A percentile compares a stretch with the other conserved stretches of the same genome.
These are phyloP conservation scores for Oryza australiensis DNA, from an alignment of 176 grass and related monocot genomes.

Conservation along the genomic window DNA sequence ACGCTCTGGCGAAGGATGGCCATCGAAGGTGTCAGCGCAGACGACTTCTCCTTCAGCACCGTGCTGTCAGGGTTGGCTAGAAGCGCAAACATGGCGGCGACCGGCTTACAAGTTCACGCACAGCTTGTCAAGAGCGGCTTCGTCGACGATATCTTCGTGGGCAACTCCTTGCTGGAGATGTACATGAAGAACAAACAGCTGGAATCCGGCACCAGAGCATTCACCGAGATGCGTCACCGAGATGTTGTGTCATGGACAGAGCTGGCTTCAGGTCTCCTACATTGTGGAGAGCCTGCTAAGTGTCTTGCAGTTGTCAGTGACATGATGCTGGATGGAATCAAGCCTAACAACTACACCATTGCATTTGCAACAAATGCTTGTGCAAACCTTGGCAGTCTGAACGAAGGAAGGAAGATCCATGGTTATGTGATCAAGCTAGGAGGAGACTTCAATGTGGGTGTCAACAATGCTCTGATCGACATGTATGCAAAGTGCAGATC, in stretches of 20 bases:
- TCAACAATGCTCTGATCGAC: constrained; percentile 55
- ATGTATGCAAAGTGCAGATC: constrained; percentile 63
- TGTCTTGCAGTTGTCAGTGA: constrained; percentile 33
- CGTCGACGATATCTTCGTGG: constrained; percentile 41
- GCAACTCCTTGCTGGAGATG: constrained; percentile 69
- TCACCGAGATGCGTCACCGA: constrained; percentile 38
- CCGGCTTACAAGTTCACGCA: constrained; percentile 53
- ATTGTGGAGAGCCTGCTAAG: constrained; percentile 30
- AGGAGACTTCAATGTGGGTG: constrained; percentile 28
- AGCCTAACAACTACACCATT: constrained; percentile 58
- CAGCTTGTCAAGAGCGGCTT: constrained; percentile 61
- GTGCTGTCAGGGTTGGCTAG: constrained; percentile 52
- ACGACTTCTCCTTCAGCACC: constrained; percentile 69
- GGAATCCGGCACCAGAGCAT: constrained; percentile 35
- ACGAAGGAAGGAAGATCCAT: constrained; percentile 46
- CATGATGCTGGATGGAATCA: constrained; percentile 45
- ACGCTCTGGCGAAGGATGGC: constrained; percentile 56
- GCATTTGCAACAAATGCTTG: constrained; percentile 45
- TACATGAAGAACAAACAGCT: constrained; percentile 54
- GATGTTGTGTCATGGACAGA: constrained; percentile 74
- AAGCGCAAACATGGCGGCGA: neutral
- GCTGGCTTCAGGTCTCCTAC: constrained; percentile 52
- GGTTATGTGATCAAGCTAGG: constrained; percentile 52
- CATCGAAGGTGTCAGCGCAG: constrained; percentile 25
- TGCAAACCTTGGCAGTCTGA: constrained; percentile 18